phyloP scores from a whole-genome alignment of 2,329 filamentous ascomycete genomes.

The Colletotrichum sp. region DNA sequence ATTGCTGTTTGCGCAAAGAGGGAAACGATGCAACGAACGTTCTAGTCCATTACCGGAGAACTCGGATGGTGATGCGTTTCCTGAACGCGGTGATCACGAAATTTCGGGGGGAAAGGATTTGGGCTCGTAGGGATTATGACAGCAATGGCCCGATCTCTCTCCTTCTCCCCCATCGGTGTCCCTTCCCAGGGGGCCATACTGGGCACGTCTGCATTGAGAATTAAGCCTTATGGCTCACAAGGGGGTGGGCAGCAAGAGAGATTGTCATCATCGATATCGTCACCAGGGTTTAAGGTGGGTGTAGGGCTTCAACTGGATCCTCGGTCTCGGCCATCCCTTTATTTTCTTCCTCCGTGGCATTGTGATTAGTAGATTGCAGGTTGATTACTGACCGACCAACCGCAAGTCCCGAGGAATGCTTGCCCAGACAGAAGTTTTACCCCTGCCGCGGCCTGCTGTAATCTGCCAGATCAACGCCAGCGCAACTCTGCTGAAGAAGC shows the following conservation, averaged over 20 bases:
- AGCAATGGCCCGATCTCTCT: not conserved
- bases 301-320: not conserved
- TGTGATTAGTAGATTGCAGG: not conserved
- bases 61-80: not conserved
- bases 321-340: not conserved
- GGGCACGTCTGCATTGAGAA: not conserved
- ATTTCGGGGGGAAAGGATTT: not conserved
- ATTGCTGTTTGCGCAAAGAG: not conserved
- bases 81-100: not conserved
- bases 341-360: not conserved
- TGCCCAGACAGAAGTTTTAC: not conserved
- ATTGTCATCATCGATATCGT: not conserved
- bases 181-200: not conserved
- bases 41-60: not conserved
- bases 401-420: not conserved
- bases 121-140: not conserved
- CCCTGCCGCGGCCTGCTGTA: not conserved
- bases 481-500: slow-evolving; percentile 8
- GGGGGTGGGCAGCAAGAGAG: not conserved
- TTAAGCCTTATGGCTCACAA: not conserved
- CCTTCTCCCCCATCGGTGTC: not conserved
- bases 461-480: not conserved
- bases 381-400: not conserved
- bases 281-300: not conserved
- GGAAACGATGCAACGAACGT: not conserved